Evolutionary conservation across 2,329 filamentous ascomycete species (phyloP), one percentile per base, ranked within the genome.

Genomic region (Clarireedia hainanense): DNA sequence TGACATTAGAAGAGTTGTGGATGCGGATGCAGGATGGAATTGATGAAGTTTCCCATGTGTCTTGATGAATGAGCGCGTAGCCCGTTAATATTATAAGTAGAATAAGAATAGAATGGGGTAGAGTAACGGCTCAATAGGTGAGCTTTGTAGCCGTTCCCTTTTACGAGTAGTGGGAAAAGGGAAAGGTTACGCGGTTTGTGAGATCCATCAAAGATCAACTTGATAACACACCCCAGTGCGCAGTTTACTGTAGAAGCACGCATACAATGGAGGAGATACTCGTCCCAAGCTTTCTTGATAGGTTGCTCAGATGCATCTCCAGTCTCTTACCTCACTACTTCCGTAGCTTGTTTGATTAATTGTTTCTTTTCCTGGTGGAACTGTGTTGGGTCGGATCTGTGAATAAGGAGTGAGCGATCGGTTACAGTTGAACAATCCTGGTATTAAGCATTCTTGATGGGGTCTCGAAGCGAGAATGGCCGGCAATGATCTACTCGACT

Each of bases 171-270:
- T 10, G 27, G 27, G 9, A 30, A 52, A 52, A 52, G 42, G 50
- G 50, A 52, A 52, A 46, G 39, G 26, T 46, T 52, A 52, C 50
- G 12, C 50, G 50, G 45, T 46, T 46, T 15, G n/a, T 43, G 12
- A 20, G 39, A 46, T 52, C 27, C 45, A 46, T 47, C 14, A 26
- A 46, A 47, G n/a, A 37, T 46, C 40, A 36, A 24, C 24, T 52
- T 14, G 40, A 36, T 6, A 17, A 12, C 17, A n/a, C 17, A 17
- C 14, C 30, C 17, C 50, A 6, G 24, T 43, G 6, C 24, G n/a
- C 24, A 34, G 7, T 14, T 30, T 10, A 30, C 7, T 30, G 27
- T 3, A 20, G 20, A 20, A 20, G 20, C 27, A 30, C 27, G 27
- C 10, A 30, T 10, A 3, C 7, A 30, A 30, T 30, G 7, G 27